Evolutionary conservation across 2,329 filamentous ascomycete species (phyloP).

Genomic region (Ophiostoma tasmaniense): DNA sequence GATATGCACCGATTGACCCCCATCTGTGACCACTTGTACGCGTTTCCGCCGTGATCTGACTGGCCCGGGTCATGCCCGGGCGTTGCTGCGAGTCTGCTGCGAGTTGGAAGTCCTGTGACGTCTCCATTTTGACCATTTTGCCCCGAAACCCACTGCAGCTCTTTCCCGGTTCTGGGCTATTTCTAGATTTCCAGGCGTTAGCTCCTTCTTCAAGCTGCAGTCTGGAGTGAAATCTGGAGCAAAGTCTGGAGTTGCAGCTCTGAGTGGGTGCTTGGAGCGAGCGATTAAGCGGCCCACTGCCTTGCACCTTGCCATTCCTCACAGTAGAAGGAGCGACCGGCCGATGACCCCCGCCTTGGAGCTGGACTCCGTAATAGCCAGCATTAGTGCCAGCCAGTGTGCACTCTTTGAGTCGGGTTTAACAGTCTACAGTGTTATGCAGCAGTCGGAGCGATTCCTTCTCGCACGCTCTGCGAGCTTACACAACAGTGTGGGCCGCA

Average conservation of each 20-base stretch:
- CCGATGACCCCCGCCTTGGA: no score
- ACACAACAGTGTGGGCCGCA: neutral
- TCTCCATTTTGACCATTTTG: conserved; percentile 1
- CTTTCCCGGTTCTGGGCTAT: neutral
- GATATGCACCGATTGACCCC: neutral
- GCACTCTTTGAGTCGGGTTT: no score
- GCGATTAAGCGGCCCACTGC: conserved; percentile 11
- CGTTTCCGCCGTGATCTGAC: neutral
- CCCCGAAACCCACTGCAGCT: neutral
- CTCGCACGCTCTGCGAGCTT: neutral
- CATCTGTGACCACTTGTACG: neutral
- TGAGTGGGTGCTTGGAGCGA: conserved; percentile 11
- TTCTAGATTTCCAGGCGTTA: neutral
- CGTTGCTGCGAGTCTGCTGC: neutral
- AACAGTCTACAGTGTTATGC: neutral
- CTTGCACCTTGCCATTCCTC: neutral
- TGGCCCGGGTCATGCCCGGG: neutral
- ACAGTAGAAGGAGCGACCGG: no score
- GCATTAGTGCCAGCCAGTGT: no score
- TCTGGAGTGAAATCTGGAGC: neutral
- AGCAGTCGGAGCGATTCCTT: conserved; percentile 3
- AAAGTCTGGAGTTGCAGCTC: neutral
- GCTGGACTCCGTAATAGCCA: no score
- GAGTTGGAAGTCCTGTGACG: neutral
- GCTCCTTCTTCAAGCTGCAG: neutral